Evolutionary conservation across 106 monocot genomes (phyloP).

Genomic region (Dioscorea alata): DNA sequence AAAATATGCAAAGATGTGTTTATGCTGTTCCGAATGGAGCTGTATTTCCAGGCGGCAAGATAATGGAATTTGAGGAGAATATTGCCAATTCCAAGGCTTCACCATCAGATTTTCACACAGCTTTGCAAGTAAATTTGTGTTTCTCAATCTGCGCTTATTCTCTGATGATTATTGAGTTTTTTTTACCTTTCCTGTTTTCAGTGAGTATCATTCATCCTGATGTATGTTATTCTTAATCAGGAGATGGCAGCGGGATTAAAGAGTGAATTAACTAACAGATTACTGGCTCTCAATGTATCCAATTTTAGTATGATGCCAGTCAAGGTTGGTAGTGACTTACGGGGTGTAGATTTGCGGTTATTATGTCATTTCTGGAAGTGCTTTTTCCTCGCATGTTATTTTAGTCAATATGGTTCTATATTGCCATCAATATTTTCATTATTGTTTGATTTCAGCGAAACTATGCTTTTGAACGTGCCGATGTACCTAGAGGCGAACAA

Average conservation of each 20-base stretch:
- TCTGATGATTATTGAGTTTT: too few species aligned
- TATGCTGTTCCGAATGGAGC: constrained; percentile 76
- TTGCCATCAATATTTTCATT: constrained; percentile 3
- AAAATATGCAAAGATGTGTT: constrained; percentile 90
- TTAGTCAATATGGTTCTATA: too few species aligned
- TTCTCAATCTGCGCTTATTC: too few species aligned
- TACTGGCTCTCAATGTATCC: constrained; percentile 74
- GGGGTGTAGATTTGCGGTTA: neutral
- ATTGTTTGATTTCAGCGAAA: constrained; percentile 43
- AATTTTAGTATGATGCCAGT: constrained; percentile 78
- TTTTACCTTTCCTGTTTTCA: neutral
- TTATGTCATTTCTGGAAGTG: too few species aligned
- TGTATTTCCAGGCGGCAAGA: constrained; percentile 44
- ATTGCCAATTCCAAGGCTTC: neutral
- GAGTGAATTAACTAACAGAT: constrained; percentile 59
- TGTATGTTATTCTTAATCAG: constrained; percentile 16
- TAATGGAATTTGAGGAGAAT: too few species aligned
- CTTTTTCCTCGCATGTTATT: too few species aligned
- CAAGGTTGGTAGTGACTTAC: constrained; percentile 43
- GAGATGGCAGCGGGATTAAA: constrained; percentile 80
- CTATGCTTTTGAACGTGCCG: constrained; percentile 83
- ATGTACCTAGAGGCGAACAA: constrained; percentile 72
- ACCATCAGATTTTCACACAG: neutral
- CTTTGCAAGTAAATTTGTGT: too few species aligned
- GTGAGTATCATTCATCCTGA: neutral